Base-by-base conservation (phyloP, 2,329 filamentous ascomycete species). In the Fusarium austroafricanum region DNA sequence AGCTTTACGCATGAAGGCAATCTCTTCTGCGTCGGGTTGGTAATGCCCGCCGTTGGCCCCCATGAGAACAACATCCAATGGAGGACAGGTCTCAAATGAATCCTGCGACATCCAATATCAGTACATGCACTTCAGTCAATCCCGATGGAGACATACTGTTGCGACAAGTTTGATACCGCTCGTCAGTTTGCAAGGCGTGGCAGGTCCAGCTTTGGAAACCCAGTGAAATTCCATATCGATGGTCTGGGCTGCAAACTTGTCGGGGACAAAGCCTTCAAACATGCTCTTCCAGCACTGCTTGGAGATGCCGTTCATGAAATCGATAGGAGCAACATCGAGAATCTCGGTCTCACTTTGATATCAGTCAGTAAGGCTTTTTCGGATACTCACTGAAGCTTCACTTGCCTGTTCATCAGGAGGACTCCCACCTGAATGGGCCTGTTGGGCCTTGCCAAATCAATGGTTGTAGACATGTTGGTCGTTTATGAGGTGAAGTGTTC, bases 1-100 rank as follows among this genome's bases (percentile, higher is more conserved):
- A 10, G 70, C 57, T 59, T 80, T 78, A 46, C 76, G 78, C 38
- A 81, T 64, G 63, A 77, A 83, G 10, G 68, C 71, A 3, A 79
- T 60, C 53, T 83, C 81, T 7, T 67, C 61, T 11, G 75, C 71
- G n/a, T 47, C 79, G 68, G 6, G 64, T 57, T 31, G 29, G 52
- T 82, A 78, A 4, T 38, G 46, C 2, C 61, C 6, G 14, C 71
- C 37, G 33, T 76, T 70, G 8, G 81, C 81, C 1, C 81, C 80
- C 55, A 82, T 78, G 42, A 83, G 73, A 18, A 78, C 76, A 47
- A 82, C 77, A 59, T 83, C 81, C 9, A 83, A 73, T 1, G 74
- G 65, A 0, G 80, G 80, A 43, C 80, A 82, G 2, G 74, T 75
- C 5, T 75, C 75, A 28, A 81, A 82, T 0, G 77, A 77, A 62